phyloP scores from a whole-genome alignment of 257 asterid genomes.

The Penstemon barbatus region DNA sequence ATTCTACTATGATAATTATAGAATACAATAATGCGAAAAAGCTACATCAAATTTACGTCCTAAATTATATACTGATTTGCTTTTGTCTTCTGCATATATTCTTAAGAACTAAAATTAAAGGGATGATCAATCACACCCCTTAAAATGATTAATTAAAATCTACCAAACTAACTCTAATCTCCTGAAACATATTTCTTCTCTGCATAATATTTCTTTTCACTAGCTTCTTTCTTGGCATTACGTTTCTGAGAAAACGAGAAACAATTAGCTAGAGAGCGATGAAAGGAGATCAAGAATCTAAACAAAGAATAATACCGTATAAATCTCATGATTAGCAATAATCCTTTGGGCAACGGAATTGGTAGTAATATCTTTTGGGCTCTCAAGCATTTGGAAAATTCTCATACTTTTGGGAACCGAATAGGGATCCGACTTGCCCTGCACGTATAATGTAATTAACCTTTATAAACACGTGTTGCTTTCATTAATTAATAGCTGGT shows the following conservation, averaged over 20 bases:
- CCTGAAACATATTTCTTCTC: constrained; percentile 71
- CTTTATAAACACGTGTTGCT: constrained; percentile 20
- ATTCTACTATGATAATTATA: constrained; percentile 25
- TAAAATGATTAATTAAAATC: constrained; percentile 20
- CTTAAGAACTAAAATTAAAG: constrained; percentile 36
- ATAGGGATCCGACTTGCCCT: constrained; percentile 75
- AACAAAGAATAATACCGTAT: constrained; percentile 48
- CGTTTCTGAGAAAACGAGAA: constrained; percentile 59
- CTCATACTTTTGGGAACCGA: constrained; percentile 75
- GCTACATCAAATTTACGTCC: constrained; percentile 32
- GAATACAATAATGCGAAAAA: constrained; percentile 18
- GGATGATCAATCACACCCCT: constrained; percentile 27
- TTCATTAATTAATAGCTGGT: constrained; percentile 4
- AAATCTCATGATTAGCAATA: constrained; percentile 78
- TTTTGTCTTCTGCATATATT: constrained; percentile 23
- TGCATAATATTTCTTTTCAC: constrained; percentile 79
- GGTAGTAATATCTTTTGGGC: constrained; percentile 81
- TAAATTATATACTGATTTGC: not conserved
- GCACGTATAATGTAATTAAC: constrained; percentile 28
- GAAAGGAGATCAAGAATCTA: not conserved
- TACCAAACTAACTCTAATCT: constrained; percentile 40
- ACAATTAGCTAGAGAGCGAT: not conserved
- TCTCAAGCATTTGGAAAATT: constrained; percentile 65
- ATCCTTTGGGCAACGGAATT: constrained; percentile 79
- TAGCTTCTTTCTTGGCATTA: constrained; percentile 83